Evolutionary conservation across 306 rosid species (phyloP).

Genomic region (Ziziphus jujuba): DNA sequence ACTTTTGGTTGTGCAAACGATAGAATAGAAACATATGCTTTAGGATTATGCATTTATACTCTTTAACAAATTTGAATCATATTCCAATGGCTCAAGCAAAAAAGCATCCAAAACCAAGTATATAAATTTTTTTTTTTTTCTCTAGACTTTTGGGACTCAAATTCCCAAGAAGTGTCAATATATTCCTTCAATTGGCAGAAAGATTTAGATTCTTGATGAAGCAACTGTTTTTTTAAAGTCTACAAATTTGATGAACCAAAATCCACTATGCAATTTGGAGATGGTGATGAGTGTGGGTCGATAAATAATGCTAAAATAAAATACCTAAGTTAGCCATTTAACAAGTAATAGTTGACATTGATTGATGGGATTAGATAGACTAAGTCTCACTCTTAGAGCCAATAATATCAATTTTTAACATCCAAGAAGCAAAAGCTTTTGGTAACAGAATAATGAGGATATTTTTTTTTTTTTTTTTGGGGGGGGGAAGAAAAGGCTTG

Average conservation of each 20-base stretch:
- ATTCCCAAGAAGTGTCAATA: neutral
- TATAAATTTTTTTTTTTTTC: no score
- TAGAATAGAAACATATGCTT: neutral
- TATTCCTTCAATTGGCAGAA: neutral
- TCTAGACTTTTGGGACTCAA: no score
- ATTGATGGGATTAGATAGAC: neutral
- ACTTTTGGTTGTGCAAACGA: no score
- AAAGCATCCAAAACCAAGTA: neutral
- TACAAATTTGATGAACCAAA: no score
- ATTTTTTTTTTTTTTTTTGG: no score
- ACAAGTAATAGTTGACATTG: constrained; percentile 6
- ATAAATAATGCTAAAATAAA: neutral
- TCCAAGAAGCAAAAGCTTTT: no score
- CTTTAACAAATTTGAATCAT: neutral
- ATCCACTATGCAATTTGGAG: constrained; percentile 1
- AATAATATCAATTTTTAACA: no score
- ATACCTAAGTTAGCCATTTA: no score
- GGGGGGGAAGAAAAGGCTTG: no score
- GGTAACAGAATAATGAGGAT: no score
- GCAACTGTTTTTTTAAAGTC: neutral
- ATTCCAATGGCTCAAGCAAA: neutral
- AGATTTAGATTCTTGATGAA: neutral
- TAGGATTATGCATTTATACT: neutral
- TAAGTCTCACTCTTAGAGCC: no score
- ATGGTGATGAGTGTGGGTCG: constrained; percentile 3